Conservation (phyloP, 345 rosid species). For the Eucalyptus fibrosa region DNA sequence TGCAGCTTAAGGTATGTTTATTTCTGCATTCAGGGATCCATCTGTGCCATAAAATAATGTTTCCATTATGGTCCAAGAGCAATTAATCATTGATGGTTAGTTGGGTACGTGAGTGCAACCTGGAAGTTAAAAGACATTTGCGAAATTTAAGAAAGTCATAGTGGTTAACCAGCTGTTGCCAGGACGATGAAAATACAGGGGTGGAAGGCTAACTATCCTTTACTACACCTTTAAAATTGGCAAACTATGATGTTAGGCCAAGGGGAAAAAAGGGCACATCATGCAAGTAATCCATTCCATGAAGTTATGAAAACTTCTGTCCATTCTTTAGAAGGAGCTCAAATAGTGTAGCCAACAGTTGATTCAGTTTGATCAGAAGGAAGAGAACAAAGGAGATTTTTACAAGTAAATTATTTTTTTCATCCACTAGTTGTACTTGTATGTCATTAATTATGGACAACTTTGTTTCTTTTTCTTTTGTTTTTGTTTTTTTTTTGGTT, state of each 20-base stretch:
- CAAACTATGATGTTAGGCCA: neutral
- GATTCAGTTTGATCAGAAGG: neutral
- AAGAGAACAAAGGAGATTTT: neutral
- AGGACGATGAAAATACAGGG: neutral
- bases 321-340: neutral
- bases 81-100: neutral
- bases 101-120: neutral
- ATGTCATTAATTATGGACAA: neutral
- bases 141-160: neutral
- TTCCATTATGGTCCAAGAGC: neutral
- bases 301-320: neutral
- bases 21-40: neutral
- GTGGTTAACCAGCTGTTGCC: neutral
- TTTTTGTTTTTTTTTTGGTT: too few species aligned
- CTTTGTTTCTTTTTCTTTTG: neutral
- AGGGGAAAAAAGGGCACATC: neutral
- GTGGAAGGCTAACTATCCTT: neutral
- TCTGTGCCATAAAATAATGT: neutral
- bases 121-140: neutral
- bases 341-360: neutral
- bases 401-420: neutral
- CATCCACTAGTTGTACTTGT: neutral
- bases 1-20: constrained; percentile 36
- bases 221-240: neutral
- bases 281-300: neutral